Percentiles rank a stretch among this genome's conserved stretches.
Evolutionary conservation across 768 basidiomycete genomes (phyloP).

Genomic region (Suillus occidentalis): DNA sequence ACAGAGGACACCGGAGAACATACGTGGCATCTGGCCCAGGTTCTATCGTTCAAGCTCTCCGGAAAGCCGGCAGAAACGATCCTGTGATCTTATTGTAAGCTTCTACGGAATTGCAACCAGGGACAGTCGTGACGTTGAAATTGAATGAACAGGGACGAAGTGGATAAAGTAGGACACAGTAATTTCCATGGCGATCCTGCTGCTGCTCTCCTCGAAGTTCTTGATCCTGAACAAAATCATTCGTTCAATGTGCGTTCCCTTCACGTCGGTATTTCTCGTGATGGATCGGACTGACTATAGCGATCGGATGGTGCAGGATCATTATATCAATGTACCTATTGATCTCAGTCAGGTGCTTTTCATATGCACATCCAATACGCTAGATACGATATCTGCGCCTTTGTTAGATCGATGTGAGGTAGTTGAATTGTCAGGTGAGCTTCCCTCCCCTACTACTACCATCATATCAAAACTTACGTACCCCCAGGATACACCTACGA

Average conservation of each 20-base stretch:
- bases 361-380: constrained; percentile 88
- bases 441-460: not conserved
- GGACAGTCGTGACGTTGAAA: not conserved
- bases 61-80: constrained; percentile 80
- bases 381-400: constrained; percentile 87
- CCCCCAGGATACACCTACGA: constrained; percentile 68
- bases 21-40: constrained; percentile 92
- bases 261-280: not conserved
- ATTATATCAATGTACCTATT: constrained; percentile 87
- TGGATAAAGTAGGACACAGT: constrained; percentile 86
- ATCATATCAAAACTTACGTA: not conserved
- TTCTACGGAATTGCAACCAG: not conserved
- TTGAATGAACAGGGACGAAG: constrained; percentile 58
- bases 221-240: constrained; percentile 93
- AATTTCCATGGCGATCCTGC: constrained; percentile 92
- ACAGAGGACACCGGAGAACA: constrained; percentile 68
- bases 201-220: constrained; percentile 86
- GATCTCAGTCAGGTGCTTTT: constrained; percentile 89
- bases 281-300: not conserved
- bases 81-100: constrained; percentile 69
- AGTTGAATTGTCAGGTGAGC: constrained; percentile 71
- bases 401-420: constrained; percentile 89
- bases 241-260: constrained; percentile 61
- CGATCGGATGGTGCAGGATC: constrained; percentile 54
- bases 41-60: constrained; percentile 80